Percentiles rank a stretch among this genome's conserved stretches.
Evolutionary conservation across 73 alveolate genomes (phyloP).

Genomic region (Paramecium caudatum): DNA sequence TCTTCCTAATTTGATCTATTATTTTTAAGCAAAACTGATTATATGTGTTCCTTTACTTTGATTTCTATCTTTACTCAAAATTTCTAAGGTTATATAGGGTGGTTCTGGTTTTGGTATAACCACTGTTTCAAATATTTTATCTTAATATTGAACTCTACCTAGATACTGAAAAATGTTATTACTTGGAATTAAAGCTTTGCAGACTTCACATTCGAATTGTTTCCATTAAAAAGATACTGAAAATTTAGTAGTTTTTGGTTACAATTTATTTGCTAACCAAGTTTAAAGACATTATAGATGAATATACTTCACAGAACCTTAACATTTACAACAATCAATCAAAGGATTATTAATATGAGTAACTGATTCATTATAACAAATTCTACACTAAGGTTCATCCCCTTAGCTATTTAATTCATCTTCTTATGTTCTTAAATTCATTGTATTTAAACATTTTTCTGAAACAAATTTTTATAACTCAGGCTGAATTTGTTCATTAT

Average conservation of each 20-base stretch:
- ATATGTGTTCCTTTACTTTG: slow-evolving; percentile 76
- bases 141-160: slow-evolving; percentile 62
- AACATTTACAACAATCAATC: slow-evolving; percentile 69
- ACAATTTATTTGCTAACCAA: slow-evolving; percentile 89
- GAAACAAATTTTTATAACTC: slow-evolving; percentile 58
- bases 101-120: slow-evolving; percentile 77
- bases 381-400: slow-evolving; percentile 59
- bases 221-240: slow-evolving; percentile 88
- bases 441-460: neutral
- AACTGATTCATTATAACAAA: slow-evolving; percentile 60
- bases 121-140: slow-evolving; percentile 71
- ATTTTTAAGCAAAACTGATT: slow-evolving; percentile 70
- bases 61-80: slow-evolving; percentile 72
- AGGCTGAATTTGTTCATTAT: neutral
- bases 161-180: neutral
- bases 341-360: slow-evolving; percentile 67
- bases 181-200: slow-evolving; percentile 90
- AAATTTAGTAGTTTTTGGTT: slow-evolving; percentile 81
- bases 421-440: neutral
- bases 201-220: slow-evolving; percentile 95
- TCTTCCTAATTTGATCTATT: slow-evolving; percentile 78
- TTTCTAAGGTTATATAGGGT: slow-evolving; percentile 77
- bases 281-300: slow-evolving; percentile 89
- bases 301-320: slow-evolving; percentile 73
- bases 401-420: slow-evolving; percentile 18